Conservation (phyloP, 192 early-diverging fungal species). For the Chytriomyces sp. region DNA sequence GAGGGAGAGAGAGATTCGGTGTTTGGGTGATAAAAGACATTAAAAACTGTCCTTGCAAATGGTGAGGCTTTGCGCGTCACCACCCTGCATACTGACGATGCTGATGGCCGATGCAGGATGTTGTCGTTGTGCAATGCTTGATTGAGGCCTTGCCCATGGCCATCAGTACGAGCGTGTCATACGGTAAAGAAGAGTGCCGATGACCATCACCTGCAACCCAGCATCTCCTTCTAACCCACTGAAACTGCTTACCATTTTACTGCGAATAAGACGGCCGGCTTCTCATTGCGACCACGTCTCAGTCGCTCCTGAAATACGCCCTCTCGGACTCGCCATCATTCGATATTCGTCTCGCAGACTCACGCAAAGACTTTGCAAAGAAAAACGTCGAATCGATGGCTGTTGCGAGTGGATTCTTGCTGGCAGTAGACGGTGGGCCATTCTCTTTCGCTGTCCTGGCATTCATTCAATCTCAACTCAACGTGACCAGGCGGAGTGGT, state of each 20-base stretch:
- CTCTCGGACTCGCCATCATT: slow-evolving; percentile 53
- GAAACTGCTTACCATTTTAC: background rate
- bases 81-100: background rate
- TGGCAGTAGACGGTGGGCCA: slow-evolving; percentile 8
- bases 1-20: no score
- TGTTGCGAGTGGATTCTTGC: slow-evolving; percentile 9
- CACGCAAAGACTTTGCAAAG: slow-evolving; percentile 35
- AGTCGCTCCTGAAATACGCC: slow-evolving; percentile 52
- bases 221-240: background rate
- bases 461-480: background rate
- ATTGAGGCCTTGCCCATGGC: slow-evolving; percentile 50
- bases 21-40: background rate
- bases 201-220: background rate
- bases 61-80: background rate
- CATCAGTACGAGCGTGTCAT: slow-evolving; percentile 36
- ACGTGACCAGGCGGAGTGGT: slow-evolving; percentile 66
- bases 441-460: background rate
- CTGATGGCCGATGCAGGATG: slow-evolving; percentile 31
- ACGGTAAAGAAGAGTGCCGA: slow-evolving; percentile 29
- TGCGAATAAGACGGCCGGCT: slow-evolving; percentile 35
- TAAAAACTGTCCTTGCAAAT: background rate
- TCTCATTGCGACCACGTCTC: slow-evolving; percentile 47
- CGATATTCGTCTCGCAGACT: slow-evolving; percentile 44
- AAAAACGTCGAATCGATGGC: slow-evolving; percentile 39
- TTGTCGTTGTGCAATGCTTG: slow-evolving; percentile 46